Percentiles rank a stretch among this genome's conserved stretches.
Conservation (phyloP, 805 yeast species). For the Nakazawaea ishiwadae region DNA sequence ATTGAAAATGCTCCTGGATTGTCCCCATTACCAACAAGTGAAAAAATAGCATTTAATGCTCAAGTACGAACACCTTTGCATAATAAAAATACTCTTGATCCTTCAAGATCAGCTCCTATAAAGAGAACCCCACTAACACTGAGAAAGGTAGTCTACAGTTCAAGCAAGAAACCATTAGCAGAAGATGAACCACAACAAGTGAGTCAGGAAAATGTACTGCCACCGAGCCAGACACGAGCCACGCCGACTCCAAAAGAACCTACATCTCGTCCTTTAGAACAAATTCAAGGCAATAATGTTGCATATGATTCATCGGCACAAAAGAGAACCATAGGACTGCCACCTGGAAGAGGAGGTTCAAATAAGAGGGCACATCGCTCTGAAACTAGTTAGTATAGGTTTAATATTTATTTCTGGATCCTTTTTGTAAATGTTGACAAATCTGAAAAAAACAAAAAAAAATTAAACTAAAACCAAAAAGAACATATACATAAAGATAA, state of each 20-base stretch:
- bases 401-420: background rate
- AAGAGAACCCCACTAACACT: slow-evolving; percentile 28
- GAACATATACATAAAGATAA: too few relatives aligned
- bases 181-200: too few relatives aligned
- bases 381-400: background rate
- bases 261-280: background rate
- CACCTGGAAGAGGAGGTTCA: background rate
- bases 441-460: too few relatives aligned
- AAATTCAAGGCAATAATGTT: background rate
- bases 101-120: slow-evolving; percentile 60
- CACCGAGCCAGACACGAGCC: background rate
- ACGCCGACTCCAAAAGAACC: background rate
- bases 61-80: slow-evolving; percentile 53
- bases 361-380: slow-evolving; percentile 4
- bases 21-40: slow-evolving; percentile 22
- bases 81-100: slow-evolving; percentile 52
- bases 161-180: slow-evolving; percentile 8
- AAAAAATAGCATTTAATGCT: slow-evolving; percentile 46
- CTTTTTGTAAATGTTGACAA: too few relatives aligned
- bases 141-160: background rate
- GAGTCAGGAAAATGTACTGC: background rate
- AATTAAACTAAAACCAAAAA: too few relatives aligned
- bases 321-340: slow-evolving; percentile 5
- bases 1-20: slow-evolving; percentile 37
- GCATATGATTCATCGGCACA: slow-evolving; percentile 1